Conservation (phyloP, 106 monocot species). For the Phalaenopsis aphrodite region DNA sequence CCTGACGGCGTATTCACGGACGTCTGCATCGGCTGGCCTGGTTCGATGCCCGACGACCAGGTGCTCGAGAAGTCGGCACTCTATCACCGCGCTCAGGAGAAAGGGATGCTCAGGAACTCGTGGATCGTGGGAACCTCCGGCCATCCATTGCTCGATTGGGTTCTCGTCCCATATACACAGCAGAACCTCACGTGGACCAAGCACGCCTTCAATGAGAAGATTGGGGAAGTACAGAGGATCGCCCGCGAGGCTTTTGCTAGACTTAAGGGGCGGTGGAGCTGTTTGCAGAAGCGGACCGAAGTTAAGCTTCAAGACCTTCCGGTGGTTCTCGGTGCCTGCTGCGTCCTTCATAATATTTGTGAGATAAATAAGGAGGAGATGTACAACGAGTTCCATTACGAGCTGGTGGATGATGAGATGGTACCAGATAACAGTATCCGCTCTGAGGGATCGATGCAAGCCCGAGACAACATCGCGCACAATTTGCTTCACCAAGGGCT, state of each 20-base stretch:
- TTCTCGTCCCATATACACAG: constrained; percentile 70
- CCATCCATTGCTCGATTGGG: constrained; percentile 71
- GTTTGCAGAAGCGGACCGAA: constrained; percentile 72
- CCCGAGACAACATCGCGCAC: constrained; percentile 59
- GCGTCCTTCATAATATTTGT: constrained; percentile 72
- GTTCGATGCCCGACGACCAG: constrained; percentile 44
- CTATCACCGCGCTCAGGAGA: constrained; percentile 11
- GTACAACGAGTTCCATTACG: constrained; percentile 36
- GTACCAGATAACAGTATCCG: constrained; percentile 38
- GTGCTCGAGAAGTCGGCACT: constrained; percentile 44
- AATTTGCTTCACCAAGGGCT: constrained; percentile 59
- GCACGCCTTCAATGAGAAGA: constrained; percentile 85
- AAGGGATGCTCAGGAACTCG: constrained; percentile 18
- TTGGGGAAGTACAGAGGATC: constrained; percentile 54
- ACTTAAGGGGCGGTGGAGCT: constrained; percentile 65
- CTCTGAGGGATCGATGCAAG: constrained; percentile 32
- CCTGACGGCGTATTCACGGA: constrained; percentile 50
- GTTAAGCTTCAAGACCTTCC: constrained; percentile 74
- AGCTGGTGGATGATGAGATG: constrained; percentile 64
- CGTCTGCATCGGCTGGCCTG: constrained; percentile 54
- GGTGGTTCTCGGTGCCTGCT: constrained; percentile 65
- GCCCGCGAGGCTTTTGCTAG: constrained; percentile 51
- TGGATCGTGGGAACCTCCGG: constrained; percentile 58
- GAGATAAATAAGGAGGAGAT: constrained; percentile 54
- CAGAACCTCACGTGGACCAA: constrained; percentile 74